Percentiles rank a stretch among this genome's conserved stretches.
Evolutionary conservation across 78 protist genomes (phyloP).

Genomic region (Mantamonas sphyraenae): DNA sequence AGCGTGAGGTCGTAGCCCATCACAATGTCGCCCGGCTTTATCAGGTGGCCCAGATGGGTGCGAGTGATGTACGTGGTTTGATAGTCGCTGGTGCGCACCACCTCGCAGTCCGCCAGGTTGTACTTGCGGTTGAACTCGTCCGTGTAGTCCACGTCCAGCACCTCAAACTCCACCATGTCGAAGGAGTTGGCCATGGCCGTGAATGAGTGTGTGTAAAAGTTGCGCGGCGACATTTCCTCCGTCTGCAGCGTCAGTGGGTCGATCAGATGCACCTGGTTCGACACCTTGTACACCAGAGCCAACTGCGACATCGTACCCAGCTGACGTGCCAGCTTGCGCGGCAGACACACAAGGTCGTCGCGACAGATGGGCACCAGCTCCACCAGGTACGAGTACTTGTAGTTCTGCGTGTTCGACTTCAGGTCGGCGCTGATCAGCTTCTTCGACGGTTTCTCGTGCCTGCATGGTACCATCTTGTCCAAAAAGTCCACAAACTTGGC

Average conservation of each 20-base stretch:
- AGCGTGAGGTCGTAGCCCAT: conserved; percentile 61
- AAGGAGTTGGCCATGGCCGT: conserved; percentile 28
- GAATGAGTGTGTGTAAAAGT: conserved; percentile 36
- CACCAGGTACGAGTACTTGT: conserved; percentile 75
- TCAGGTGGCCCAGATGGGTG: conserved; percentile 77
- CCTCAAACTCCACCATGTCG: conserved; percentile 58
- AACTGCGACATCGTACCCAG: conserved; percentile 65
- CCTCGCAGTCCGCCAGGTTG: conserved; percentile 56
- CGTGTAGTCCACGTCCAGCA: conserved; percentile 60
- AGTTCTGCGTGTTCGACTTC: conserved; percentile 71
- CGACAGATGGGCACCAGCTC: conserved; percentile 94
- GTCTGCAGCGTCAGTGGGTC: conserved; percentile 80
- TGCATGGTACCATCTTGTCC: conserved; percentile 54
- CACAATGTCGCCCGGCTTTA: conserved; percentile 79
- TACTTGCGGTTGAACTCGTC: neutral
- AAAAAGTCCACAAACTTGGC: conserved; percentile 73
- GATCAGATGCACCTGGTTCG: conserved; percentile 53
- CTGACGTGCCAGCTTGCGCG: conserved; percentile 36
- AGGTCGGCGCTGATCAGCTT: conserved; percentile 79
- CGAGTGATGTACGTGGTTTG: conserved; percentile 35
- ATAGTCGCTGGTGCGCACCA: conserved; percentile 57
- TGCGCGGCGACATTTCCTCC: neutral
- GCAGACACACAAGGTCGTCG: conserved; percentile 90
- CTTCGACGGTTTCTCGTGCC: conserved; percentile 35
- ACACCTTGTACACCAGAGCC: conserved; percentile 50